Percentiles rank a stretch among this genome's conserved stretches.
Conservation (phyloP, 129 eudicot genomes). For the Chrysanthemum lavandulifolium region DNA sequence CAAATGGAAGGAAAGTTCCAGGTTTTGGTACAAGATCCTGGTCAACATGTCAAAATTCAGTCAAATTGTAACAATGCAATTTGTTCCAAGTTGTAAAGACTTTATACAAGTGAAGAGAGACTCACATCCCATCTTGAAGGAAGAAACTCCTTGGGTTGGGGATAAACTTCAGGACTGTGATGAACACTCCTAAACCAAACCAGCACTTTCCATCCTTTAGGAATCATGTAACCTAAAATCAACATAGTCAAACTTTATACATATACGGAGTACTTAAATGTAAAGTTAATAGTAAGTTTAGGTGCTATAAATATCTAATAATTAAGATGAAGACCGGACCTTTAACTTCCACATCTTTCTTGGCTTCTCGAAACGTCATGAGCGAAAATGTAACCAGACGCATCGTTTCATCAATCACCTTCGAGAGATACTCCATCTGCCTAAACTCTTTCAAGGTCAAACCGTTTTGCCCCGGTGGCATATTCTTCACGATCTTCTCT, state of each 20-base stretch:
- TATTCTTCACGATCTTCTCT: constrained; percentile 63
- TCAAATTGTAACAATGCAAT: background rate
- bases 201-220: constrained; percentile 88
- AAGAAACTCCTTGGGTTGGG: constrained; percentile 59
- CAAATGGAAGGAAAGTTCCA: constrained; percentile 85
- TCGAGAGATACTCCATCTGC: constrained; percentile 81
- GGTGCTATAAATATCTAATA: background rate
- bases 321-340: constrained; percentile 40
- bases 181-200: constrained; percentile 77
- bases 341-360: constrained; percentile 46
- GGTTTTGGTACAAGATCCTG: constrained; percentile 69
- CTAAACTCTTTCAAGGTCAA: constrained; percentile 67
- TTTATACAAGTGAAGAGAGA: constrained; percentile 15
- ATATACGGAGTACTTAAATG: background rate
- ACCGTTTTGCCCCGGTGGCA: constrained; percentile 65
- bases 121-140: constrained; percentile 97
- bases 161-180: constrained; percentile 52
- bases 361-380: constrained; percentile 83
- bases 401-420: constrained; percentile 93
- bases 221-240: constrained; percentile 67
- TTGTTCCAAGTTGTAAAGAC: background rate
- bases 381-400: constrained; percentile 77
- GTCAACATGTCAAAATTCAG: constrained; percentile 17
- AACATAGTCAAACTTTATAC: background rate
- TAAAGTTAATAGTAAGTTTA: background rate